Evolutionary conservation across 805 yeast genomes (phyloP).

Genomic region (Hermanozyma aechmeae): DNA sequence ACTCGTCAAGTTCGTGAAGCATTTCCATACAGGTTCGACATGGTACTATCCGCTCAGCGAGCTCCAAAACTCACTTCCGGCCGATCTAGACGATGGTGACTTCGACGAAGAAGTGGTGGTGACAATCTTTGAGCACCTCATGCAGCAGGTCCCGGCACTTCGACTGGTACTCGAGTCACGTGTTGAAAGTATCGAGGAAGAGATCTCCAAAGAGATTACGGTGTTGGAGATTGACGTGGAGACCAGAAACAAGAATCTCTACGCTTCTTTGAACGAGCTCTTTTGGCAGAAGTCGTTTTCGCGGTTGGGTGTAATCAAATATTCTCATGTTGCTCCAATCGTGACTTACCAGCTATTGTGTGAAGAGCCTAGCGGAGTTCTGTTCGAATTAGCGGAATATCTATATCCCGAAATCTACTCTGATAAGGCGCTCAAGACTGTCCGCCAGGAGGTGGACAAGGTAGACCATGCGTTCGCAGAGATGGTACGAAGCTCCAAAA

Average conservation of each 20-base stretch:
- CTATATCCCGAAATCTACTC: conserved; percentile 29
- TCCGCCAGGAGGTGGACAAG: conserved; percentile 13
- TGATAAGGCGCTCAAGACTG: conserved; percentile 9
- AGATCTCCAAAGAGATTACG: conserved; percentile 13
- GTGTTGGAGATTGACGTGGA: conserved; percentile 27
- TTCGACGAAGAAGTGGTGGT: conserved; percentile 14
- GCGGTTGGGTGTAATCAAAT: conserved; percentile 18
- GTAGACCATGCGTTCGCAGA: conserved; percentile 8
- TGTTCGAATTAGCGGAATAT: conserved; percentile 19
- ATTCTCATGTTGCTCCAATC: conserved; percentile 18
- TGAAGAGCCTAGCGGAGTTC: conserved; percentile 14
- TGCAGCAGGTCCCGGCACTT: conserved; percentile 7
- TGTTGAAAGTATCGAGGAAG: conserved; percentile 21
- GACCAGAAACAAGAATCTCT: conserved; percentile 14
- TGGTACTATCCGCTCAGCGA: too few relatives aligned
- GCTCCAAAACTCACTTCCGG: too few relatives aligned
- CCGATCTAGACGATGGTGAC: too few relatives aligned
- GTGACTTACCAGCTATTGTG: conserved; percentile 20
- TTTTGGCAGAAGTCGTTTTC: conserved; percentile 28
- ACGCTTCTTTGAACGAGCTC: conserved; percentile 23
- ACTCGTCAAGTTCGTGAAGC: too few relatives aligned
- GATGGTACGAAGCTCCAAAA: conserved; percentile 12
- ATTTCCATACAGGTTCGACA: too few relatives aligned
- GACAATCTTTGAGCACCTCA: conserved; percentile 9
- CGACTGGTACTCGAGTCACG: conserved; percentile 13